Evolutionary conservation across 78 protist species (phyloP), one percentile per base, ranked within the genome.

Genomic region (Dictyostelium purpureum): DNA sequence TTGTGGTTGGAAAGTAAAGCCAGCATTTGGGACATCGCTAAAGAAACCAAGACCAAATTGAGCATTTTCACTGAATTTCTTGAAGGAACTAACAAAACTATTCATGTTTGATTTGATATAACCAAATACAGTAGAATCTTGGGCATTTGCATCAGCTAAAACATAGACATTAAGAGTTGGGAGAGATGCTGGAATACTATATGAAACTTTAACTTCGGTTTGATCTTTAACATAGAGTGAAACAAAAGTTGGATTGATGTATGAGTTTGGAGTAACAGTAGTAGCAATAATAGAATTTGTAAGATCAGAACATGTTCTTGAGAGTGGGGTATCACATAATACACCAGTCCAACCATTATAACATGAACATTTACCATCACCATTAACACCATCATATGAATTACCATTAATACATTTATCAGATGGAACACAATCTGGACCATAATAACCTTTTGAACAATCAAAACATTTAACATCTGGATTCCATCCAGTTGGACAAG

Each of bases 361-460:
- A 47, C 92, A 85, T 11, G 31, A 43, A 85, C 92, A 85, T 65
- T 33, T 56, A 35, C 92, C 92, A 59, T 52, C 71, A 56, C 92
- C 82, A 40, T 18, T 24, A 1, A 45, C 45, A 21, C 92, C 92
- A 40, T 37, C 5, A 28, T 52, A 54, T 24, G 82, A 7, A 12
- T 6, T 18, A 59, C 92, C 92, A 45, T 85, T 37, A 31, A 42
- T 18, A 61, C 92, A 85, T 37, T 26, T 2, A 9, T 43, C 56
- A 0, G 21, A 14, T 33, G 73, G 54, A 10, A 31, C 2, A 45
- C 92, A 85, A 6, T 59, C 35, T 24, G 80, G 76, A 35, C 92
- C 92, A 45, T 85, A 73, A 6, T 7, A n/a, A 33, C 47, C 52
- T 38, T 43, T 26, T 9, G 6, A 0, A 73, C 92, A 85, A 38